Conservation (phyloP, 495 filamentous ascomycete species). For the Cercophora sp. region DNA sequence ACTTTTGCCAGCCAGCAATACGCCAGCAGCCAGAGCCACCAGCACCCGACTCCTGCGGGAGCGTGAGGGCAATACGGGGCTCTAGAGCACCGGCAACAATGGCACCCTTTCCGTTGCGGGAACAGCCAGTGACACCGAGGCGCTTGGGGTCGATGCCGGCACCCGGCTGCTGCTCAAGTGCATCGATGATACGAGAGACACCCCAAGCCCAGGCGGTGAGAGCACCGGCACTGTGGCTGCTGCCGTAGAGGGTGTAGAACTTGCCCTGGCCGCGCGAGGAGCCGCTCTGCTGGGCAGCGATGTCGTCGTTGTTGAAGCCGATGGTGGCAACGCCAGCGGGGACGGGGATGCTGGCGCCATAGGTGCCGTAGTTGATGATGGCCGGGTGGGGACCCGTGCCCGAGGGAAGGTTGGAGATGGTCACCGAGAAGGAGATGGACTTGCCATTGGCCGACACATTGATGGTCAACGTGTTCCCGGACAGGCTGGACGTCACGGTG, state of each 20-base stretch:
- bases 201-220: slow-evolving; percentile 52
- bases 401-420: slow-evolving; percentile 35
- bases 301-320: slow-evolving; percentile 46
- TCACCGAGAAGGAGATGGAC: slow-evolving; percentile 48
- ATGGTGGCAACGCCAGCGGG: slow-evolving; percentile 45
- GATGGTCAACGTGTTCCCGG: slow-evolving; percentile 33
- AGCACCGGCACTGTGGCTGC: slow-evolving; percentile 43
- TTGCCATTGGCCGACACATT: slow-evolving; percentile 39
- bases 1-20: slow-evolving; percentile 40
- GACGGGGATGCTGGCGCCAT: slow-evolving; percentile 43
- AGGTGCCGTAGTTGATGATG: slow-evolving; percentile 46
- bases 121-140: slow-evolving; percentile 51
- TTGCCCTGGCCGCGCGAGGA: slow-evolving; percentile 40
- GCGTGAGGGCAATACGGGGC: slow-evolving; percentile 46
- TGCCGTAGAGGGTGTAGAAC: slow-evolving; percentile 50
- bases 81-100: slow-evolving; percentile 50
- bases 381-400: slow-evolving; percentile 39
- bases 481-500: slow-evolving; percentile 37
- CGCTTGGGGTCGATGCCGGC: slow-evolving; percentile 45
- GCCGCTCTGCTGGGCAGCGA: slow-evolving; percentile 38
- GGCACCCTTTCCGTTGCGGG: slow-evolving; percentile 53
- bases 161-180: slow-evolving; percentile 37
- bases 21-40: slow-evolving; percentile 52
- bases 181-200: slow-evolving; percentile 50
- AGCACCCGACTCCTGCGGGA: slow-evolving; percentile 50